A percentile compares a stretch with the other conserved stretches of the same genome.
These are phyloP conservation scores for Salix arbutifolia DNA, from an alignment of 345 rosid genomes.

Conservation along the genomic window DNA sequence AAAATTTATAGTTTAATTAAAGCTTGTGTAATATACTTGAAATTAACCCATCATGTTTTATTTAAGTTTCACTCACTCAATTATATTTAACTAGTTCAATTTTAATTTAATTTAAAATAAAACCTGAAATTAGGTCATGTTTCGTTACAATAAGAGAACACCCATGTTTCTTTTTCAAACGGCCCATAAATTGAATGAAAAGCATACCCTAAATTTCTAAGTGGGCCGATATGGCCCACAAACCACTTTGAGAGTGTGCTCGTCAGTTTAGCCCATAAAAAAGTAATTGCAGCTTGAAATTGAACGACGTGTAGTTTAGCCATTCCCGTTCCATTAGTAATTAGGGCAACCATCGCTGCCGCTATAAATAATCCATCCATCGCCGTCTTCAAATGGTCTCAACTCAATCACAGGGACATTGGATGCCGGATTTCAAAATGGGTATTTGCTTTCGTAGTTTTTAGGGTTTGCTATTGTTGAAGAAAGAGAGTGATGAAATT, in stretches of 20 bases:
- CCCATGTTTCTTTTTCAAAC: no score
- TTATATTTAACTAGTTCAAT: no score
- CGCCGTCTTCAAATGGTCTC: not conserved
- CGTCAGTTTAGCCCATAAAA: not conserved
- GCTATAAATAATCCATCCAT: not conserved
- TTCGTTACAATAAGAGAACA: no score
- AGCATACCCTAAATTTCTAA: not conserved
- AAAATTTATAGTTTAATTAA: no score
- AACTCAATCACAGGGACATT: no score
- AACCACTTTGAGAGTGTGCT: not conserved
- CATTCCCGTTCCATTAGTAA: not conserved
- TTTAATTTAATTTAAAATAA: no score
- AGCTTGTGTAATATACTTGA: no score
- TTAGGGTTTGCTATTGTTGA: not conserved
- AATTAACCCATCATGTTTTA: no score
- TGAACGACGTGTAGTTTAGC: not conserved
- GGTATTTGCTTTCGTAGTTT: no score
- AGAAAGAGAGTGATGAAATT: conserved; percentile 33
- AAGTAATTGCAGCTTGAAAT: not conserved
- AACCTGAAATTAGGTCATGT: no score
- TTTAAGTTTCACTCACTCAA: no score
- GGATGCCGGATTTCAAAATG: no score
- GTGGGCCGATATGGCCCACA: not conserved
- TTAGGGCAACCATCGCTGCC: not conserved
- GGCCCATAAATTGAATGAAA: not conserved